Percentiles rank a stretch among this genome's conserved stretches.
These are phyloP conservation scores for Colletotrichum limetticola DNA, from an alignment of 2,329 filamentous ascomycete species.

Conservation along the genomic window DNA sequence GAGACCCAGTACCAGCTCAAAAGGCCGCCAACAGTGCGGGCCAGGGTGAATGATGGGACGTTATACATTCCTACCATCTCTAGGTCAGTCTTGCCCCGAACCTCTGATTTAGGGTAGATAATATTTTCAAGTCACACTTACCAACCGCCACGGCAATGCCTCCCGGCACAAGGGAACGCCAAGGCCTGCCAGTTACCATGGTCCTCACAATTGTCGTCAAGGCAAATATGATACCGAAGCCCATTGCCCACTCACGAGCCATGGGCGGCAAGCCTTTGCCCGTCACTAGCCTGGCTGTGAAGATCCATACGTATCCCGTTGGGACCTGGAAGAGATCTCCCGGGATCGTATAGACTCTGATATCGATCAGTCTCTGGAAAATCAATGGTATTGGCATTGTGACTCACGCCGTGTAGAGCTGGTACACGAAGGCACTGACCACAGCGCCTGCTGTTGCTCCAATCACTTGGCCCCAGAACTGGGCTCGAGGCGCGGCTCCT, in stretches of 20 bases:
- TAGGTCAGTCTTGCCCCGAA: not conserved
- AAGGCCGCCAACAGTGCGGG: conserved; percentile 82
- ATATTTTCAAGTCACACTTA: conserved; percentile 44
- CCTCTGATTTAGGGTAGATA: not conserved
- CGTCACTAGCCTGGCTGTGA: conserved; percentile 92
- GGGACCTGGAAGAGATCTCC: conserved; percentile 93
- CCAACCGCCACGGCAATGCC: conserved; percentile 96
- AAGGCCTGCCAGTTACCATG: conserved; percentile 63
- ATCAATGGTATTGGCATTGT: not conserved
- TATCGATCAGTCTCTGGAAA: not conserved
- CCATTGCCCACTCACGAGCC: conserved; percentile 82
- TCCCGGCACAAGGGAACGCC: conserved; percentile 84
- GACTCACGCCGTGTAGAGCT: conserved; percentile 77
- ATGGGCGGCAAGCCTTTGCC: conserved; percentile 87
- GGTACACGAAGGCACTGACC: conserved; percentile 87
- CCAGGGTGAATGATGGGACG: conserved; percentile 93
- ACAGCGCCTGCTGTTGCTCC: conserved; percentile 88
- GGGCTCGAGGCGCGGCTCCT: conserved; percentile 90
- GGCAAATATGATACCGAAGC: conserved; percentile 80
- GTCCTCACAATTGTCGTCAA: conserved; percentile 77
- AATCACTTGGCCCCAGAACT: conserved; percentile 97
- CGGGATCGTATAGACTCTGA: conserved; percentile 85
- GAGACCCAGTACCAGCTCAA: conserved; percentile 81
- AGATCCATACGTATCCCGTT: conserved; percentile 97
- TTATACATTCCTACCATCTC: conserved; percentile 87